phyloP scores from a whole-genome alignment of 2,329 filamentous ascomycete species.

The Neofusicoccum umdonicola region DNA sequence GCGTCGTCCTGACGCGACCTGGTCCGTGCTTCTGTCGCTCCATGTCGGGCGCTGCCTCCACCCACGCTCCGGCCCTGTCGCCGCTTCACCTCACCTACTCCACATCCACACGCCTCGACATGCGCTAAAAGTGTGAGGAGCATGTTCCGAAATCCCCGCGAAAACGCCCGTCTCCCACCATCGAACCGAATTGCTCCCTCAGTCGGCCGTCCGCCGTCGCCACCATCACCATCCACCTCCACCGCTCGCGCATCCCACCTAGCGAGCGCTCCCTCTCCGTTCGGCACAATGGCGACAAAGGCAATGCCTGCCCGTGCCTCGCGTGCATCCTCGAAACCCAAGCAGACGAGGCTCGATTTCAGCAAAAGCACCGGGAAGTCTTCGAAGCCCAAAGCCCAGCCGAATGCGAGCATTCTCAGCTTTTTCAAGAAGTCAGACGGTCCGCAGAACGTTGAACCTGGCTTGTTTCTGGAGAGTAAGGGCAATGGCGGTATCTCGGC shows the following conservation, averaged over 20 bases:
- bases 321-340: slow-evolving; percentile 20
- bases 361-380: slow-evolving; percentile 30
- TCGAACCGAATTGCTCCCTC: slow-evolving; percentile 42
- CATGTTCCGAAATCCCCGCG: slow-evolving; percentile 58
- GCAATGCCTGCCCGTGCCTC: slow-evolving; percentile 21
- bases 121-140: neutral
- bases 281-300: slow-evolving; percentile 26
- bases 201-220: slow-evolving; percentile 53
- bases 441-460: slow-evolving; percentile 27
- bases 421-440: slow-evolving; percentile 55
- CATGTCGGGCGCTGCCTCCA: neutral
- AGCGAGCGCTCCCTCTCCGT: slow-evolving; percentile 21
- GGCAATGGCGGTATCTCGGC: slow-evolving; percentile 20
- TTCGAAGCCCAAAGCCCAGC: slow-evolving; percentile 39
- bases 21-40: neutral
- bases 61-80: neutral
- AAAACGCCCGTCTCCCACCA: slow-evolving; percentile 39
- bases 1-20: neutral
- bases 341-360: slow-evolving; percentile 37
- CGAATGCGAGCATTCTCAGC: slow-evolving; percentile 52
- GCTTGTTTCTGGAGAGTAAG: slow-evolving; percentile 37
- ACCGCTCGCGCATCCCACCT: neutral
- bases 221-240: slow-evolving; percentile 32
- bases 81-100: neutral
- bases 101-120: neutral